phyloP scores from a whole-genome alignment of 305 asterid genomes.

The Caryopteris hybrid region DNA sequence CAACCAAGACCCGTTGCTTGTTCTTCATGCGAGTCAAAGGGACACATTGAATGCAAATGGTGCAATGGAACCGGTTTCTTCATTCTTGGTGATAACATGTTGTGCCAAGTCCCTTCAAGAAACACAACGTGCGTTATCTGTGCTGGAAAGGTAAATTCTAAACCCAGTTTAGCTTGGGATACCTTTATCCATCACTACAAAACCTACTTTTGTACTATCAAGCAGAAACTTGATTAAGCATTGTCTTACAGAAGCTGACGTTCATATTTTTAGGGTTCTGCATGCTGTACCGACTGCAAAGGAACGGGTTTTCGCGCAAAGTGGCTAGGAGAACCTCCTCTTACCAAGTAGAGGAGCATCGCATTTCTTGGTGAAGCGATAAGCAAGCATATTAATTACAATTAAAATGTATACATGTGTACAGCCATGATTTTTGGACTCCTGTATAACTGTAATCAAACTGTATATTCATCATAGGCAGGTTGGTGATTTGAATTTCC shows the following conservation, averaged over 20 bases:
- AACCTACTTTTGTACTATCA: not conserved
- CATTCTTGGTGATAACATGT: slow-evolving; percentile 88
- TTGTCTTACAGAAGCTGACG: not conserved
- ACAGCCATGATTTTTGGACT: not conserved
- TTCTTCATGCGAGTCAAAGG: slow-evolving; percentile 69
- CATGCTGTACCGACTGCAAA: slow-evolving; percentile 74
- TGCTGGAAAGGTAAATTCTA: slow-evolving; percentile 59
- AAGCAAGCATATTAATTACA: not conserved
- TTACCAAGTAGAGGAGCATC: slow-evolving; percentile 34
- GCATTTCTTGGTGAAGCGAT: not conserved
- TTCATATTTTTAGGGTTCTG: slow-evolving; percentile 54
- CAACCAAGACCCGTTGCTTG: slow-evolving; percentile 85
- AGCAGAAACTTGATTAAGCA: not conserved
- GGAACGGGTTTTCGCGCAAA: slow-evolving; percentile 95
- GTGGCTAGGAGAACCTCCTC: slow-evolving; percentile 81
- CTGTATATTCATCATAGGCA: no score
- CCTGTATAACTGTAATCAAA: not conserved
- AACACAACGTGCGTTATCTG: slow-evolving; percentile 82
- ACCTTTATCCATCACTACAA: not conserved
- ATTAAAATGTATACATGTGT: not conserved
- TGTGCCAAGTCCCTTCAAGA: slow-evolving; percentile 91
- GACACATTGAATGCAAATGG: slow-evolving; percentile 88
- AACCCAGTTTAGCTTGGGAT: not conserved
- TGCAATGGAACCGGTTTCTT: slow-evolving; percentile 94
- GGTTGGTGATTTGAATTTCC: no score